These are phyloP conservation scores for Fusarium sp. DNA, from an alignment of 2,329 filamentous ascomycete genomes.

Conservation along the genomic window DNA sequence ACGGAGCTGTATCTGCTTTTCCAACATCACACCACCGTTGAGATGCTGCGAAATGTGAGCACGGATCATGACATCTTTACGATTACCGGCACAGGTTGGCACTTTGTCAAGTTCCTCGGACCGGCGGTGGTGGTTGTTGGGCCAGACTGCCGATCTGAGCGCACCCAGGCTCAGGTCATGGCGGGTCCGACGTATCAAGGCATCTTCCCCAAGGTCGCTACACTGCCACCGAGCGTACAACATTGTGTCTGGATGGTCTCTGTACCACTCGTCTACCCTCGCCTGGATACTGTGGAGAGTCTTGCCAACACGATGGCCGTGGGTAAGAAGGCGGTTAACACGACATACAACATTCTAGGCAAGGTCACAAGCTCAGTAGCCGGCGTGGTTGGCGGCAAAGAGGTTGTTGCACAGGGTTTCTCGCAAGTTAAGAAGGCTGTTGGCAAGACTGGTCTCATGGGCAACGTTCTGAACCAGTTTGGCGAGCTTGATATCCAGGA, in stretches of 20 bases:
- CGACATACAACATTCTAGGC: slow-evolving; percentile 95
- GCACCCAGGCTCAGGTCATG: slow-evolving; percentile 92
- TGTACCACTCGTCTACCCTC: slow-evolving; percentile 91
- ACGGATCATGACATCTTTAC: slow-evolving; percentile 95
- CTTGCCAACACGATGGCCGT: slow-evolving; percentile 92
- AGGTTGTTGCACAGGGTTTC: slow-evolving; percentile 93
- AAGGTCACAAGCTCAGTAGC: slow-evolving; percentile 96
- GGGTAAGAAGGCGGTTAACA: slow-evolving; percentile 96
- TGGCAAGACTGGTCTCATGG: slow-evolving; percentile 96
- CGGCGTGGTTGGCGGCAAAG: slow-evolving; percentile 94
- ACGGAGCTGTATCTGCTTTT: slow-evolving; percentile 99
- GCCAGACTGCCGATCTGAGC: slow-evolving; percentile 91
- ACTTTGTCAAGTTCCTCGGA: slow-evolving; percentile 97
- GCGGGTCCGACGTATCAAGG: slow-evolving; percentile 98
- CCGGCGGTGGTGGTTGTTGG: slow-evolving; percentile 92
- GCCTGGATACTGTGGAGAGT: slow-evolving; percentile 91
- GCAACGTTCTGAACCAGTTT: slow-evolving; percentile 94
- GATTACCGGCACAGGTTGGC: slow-evolving; percentile 97
- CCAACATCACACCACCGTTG: slow-evolving; percentile 96
- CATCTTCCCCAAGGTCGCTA: slow-evolving; percentile 94
- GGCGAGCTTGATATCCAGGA: slow-evolving; percentile 96
- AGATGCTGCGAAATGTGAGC: slow-evolving; percentile 90
- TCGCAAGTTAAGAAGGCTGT: slow-evolving; percentile 96
- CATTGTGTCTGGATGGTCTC: slow-evolving; percentile 98
- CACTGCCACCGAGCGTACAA: slow-evolving; percentile 91